These are phyloP conservation scores for Borealophlyctis nickersoniae DNA, from an alignment of 192 early-diverging fungal genomes.

Conservation along the genomic window DNA sequence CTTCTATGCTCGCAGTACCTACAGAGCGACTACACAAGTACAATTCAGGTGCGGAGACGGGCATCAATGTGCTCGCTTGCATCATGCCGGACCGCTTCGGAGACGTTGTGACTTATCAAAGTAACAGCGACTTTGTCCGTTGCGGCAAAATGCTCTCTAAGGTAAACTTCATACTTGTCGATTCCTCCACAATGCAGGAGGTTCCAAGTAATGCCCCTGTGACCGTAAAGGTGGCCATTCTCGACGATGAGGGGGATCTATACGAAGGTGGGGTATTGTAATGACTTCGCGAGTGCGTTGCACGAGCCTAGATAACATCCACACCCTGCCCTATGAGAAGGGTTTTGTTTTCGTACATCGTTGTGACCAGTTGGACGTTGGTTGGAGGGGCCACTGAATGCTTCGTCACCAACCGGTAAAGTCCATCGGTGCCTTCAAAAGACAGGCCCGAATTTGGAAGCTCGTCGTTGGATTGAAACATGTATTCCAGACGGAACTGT, in stretches of 20 bases:
- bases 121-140: constrained; percentile 12
- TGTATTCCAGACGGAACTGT: too few relatives aligned
- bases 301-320: too few relatives aligned
- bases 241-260: constrained; percentile 11
- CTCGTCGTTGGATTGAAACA: too few relatives aligned
- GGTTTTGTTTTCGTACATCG: too few relatives aligned
- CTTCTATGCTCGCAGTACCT: constrained; percentile 14
- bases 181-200: constrained; percentile 4
- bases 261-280: not conserved
- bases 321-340: too few relatives aligned
- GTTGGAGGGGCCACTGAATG: too few relatives aligned
- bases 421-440: too few relatives aligned
- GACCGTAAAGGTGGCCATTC: constrained; percentile 10
- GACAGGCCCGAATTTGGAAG: too few relatives aligned
- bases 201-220: constrained; percentile 9
- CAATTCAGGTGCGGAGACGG: constrained; percentile 10
- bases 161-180: constrained; percentile 14
- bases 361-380: too few relatives aligned
- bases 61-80: not conserved
- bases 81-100: constrained; percentile 12
- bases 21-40: constrained; percentile 1
- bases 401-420: too few relatives aligned
- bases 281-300: not conserved
- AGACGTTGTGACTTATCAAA: constrained; percentile 16
- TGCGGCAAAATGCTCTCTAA: not conserved